These are phyloP conservation scores for Pseudoturritis turrita DNA, from an alignment of 345 rosid genomes.

Conservation along the genomic window DNA sequence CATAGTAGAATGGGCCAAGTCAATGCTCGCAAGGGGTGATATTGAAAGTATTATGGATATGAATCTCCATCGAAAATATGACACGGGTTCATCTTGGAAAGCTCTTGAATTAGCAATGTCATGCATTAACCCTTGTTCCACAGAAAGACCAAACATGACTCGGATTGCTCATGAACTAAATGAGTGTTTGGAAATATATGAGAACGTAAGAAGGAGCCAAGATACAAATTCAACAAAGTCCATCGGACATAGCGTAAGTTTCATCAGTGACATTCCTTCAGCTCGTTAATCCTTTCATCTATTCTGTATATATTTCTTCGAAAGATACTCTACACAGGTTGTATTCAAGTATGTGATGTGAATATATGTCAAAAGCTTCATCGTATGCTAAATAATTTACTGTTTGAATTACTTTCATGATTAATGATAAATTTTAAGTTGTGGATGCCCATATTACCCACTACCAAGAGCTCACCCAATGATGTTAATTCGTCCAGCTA, in stretches of 20 bases:
- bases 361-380: background rate
- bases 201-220: background rate
- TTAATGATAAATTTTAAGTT: background rate
- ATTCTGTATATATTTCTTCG: background rate
- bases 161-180: constrained; percentile 28
- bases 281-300: constrained; percentile 5
- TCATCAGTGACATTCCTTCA: constrained; percentile 19
- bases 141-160: constrained; percentile 33
- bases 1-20: constrained; percentile 24
- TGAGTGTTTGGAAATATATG: constrained; percentile 23
- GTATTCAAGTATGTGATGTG: background rate
- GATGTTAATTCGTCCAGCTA: too few species aligned
- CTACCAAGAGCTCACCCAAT: too few species aligned
- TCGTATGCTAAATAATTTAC: background rate
- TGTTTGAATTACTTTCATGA: background rate
- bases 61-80: constrained; percentile 11
- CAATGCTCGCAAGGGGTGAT: constrained; percentile 18
- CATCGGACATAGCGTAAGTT: background rate
- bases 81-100: constrained; percentile 24
- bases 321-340: background rate
- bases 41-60: constrained; percentile 23
- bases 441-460: background rate
- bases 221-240: background rate
- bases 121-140: constrained; percentile 14
- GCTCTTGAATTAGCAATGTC: constrained; percentile 31